Percentiles rank a stretch among this genome's conserved stretches.
These are phyloP conservation scores for Dothistroma septosporum DNA, from an alignment of 2,329 filamentous ascomycete genomes.

Conservation along the genomic window DNA sequence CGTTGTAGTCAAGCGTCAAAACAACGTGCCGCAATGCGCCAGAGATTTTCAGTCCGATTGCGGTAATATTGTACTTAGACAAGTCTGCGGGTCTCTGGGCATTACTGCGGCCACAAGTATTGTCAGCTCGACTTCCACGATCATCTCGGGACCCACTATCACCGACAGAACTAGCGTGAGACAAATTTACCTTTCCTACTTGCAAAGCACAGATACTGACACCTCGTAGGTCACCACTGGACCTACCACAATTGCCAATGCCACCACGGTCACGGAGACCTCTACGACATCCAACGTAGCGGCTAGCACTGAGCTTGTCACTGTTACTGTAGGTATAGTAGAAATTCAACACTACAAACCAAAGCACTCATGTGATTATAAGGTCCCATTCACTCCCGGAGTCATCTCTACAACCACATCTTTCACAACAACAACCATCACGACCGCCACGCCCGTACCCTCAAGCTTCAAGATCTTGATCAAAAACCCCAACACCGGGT, in stretches of 20 bases:
- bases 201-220: background rate
- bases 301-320: background rate
- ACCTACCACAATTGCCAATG: background rate
- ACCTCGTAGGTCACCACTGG: background rate
- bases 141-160: background rate
- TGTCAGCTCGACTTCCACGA: background rate
- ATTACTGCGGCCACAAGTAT: background rate
- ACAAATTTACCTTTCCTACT: background rate
- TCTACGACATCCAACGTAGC: background rate
- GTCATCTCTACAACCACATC: background rate
- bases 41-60: background rate
- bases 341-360: background rate
- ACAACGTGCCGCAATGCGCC: background rate
- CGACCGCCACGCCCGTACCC: background rate
- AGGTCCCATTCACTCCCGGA: background rate
- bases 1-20: background rate
- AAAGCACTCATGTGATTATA: background rate
- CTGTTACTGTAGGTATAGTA: background rate
- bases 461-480: background rate
- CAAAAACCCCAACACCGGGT: background rate
- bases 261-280: background rate
- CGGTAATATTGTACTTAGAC: background rate
- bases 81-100: background rate
- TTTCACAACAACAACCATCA: conserved; percentile 1
- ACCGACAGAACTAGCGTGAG: background rate